A percentile compares a stretch with the other conserved stretches of the same genome.
Evolutionary conservation across 306 rosid genomes (phyloP).

Genomic region (Castanospermum australe): DNA sequence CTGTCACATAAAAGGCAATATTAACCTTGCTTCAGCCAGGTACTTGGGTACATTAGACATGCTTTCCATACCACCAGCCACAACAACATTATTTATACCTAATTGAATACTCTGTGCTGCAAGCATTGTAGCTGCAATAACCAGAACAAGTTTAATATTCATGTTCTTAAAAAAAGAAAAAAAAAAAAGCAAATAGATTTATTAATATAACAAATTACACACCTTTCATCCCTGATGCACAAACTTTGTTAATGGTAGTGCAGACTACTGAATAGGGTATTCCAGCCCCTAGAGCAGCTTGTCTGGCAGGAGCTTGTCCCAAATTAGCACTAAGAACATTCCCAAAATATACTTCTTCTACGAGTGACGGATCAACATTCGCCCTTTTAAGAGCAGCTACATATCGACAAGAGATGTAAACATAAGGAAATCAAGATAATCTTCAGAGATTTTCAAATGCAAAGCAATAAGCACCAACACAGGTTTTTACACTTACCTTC

Average conservation of each 20-base stretch:
- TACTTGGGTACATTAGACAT: slow-evolving; percentile 96
- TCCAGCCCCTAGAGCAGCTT: slow-evolving; percentile 98
- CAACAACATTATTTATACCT: slow-evolving; percentile 89
- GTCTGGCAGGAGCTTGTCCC: slow-evolving; percentile 99
- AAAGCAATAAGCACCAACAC: not conserved
- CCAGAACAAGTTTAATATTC: not conserved
- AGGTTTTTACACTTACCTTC: slow-evolving; percentile 51
- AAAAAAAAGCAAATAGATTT: not conserved
- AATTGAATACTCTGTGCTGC: slow-evolving; percentile 98
- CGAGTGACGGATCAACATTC: slow-evolving; percentile 82
- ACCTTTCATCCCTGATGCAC: slow-evolving; percentile 99
- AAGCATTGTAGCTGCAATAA: slow-evolving; percentile 84
- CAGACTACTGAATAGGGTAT: slow-evolving; percentile 77
- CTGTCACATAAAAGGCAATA: slow-evolving; percentile 15
- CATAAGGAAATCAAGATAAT: not conserved
- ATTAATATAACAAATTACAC: not conserved
- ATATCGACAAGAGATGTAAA: not conserved
- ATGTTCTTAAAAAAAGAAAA: too few relatives aligned
- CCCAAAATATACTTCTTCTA: slow-evolving; percentile 89
- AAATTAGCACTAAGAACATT: slow-evolving; percentile 97
- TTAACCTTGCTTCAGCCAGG: slow-evolving; percentile 92
- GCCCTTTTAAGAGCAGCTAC: slow-evolving; percentile 95
- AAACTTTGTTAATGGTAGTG: slow-evolving; percentile 93
- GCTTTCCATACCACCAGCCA: slow-evolving; percentile 99
- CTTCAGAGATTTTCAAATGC: not conserved